These are phyloP conservation scores for Oxytropis ochrocephala DNA, from an alignment of 306 rosid genomes.

Conservation along the genomic window DNA sequence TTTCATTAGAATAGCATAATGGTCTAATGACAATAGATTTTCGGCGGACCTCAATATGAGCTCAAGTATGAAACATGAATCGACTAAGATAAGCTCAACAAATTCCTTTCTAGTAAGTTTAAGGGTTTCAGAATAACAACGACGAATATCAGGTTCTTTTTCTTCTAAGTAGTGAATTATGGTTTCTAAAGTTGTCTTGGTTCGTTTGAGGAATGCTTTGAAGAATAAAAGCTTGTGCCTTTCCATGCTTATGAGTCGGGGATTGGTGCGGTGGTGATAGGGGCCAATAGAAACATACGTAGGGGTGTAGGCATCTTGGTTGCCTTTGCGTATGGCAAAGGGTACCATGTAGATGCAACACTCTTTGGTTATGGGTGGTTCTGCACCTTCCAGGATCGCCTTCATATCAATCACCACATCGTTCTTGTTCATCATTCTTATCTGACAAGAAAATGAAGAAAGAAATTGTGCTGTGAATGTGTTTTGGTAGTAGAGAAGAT, in stretches of 20 bases:
- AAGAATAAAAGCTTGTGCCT: not conserved
- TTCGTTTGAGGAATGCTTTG: not conserved
- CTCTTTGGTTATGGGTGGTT: no score
- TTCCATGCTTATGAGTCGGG: constrained; percentile 16
- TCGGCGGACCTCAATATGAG: not conserved
- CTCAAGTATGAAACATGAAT: constrained; percentile 18
- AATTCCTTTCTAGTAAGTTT: not conserved
- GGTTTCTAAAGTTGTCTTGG: not conserved
- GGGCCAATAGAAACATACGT: constrained; percentile 19
- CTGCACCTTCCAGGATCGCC: no score
- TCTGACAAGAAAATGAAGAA: no score
- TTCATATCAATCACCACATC: no score
- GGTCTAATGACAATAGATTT: not conserved
- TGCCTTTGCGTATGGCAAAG: constrained; percentile 17
- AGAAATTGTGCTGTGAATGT: no score
- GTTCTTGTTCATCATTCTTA: no score
- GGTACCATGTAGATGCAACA: no score
- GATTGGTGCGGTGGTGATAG: constrained; percentile 3
- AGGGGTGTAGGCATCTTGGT: constrained; percentile 23
- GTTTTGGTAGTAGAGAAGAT: no score
- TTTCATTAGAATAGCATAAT: not conserved
- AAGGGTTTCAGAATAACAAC: constrained; percentile 13
- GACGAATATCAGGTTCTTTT: not conserved
- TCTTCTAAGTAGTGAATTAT: not conserved
- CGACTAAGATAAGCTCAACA: constrained; percentile 20